phyloP scores from a whole-genome alignment of 208 protist genomes.

The Acanthamoeba castellanii region DNA sequence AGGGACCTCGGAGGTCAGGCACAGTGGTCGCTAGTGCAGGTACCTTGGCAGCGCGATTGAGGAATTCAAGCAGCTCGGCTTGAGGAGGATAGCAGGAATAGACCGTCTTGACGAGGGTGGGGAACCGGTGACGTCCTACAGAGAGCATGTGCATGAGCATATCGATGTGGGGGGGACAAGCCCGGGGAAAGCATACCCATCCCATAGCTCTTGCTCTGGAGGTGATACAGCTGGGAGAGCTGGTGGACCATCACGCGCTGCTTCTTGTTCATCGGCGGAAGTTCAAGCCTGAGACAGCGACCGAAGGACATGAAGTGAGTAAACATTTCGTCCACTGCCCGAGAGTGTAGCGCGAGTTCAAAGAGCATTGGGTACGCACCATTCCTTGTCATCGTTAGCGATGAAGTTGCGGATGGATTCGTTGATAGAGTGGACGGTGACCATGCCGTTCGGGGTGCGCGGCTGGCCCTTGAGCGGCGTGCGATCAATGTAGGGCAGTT shows the following conservation, averaged over 20 bases:
- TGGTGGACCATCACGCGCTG: conserved; percentile 42
- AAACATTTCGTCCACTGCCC: background rate
- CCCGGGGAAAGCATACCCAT: background rate
- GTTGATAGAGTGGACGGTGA: conserved; percentile 30
- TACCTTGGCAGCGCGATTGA: conserved; percentile 2
- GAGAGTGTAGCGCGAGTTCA: background rate
- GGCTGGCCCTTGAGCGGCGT: conserved; percentile 15
- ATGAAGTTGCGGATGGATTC: conserved; percentile 50
- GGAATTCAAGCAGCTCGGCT: background rate
- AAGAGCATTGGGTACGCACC: background rate
- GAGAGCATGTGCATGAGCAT: too few species aligned
- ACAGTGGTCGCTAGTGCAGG: background rate
- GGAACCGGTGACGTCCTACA: background rate
- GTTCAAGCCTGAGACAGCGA: background rate
- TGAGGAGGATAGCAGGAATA: background rate
- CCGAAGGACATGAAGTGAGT: background rate
- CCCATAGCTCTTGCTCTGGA: conserved; percentile 50
- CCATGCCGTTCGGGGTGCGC: background rate
- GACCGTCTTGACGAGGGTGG: conserved; percentile 4
- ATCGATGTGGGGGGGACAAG: background rate
- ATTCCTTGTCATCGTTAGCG: conserved; percentile 38
- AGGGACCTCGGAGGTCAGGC: background rate
- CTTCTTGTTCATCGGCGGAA: conserved; percentile 46
- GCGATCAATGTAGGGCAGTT: conserved; percentile 26
- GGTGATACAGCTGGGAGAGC: background rate